Evolutionary conservation across 768 basidiomycete species (phyloP), one percentile per base, ranked within the genome.

Genomic region (Pisolithus albus): DNA sequence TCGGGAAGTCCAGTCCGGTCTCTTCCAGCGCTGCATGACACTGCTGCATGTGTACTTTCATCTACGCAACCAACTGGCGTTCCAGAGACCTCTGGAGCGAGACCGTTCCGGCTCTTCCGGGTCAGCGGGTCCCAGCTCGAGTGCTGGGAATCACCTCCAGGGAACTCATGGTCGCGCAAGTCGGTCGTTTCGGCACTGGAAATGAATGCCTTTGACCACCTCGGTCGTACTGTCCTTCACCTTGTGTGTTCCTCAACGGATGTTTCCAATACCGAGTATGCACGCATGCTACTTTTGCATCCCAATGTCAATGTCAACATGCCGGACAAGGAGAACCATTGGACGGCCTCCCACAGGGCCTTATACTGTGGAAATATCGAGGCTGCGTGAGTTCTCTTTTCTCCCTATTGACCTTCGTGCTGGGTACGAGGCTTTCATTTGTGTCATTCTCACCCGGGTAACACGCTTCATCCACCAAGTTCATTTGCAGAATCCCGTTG

Each of bases 321-420:
- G 7, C 70, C 73, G 39, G 95, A 99, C 67, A 65, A 65, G 49
- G 95, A 98, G 74, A 89, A 81, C 52, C 86, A 85, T 51, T 97
- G 92, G 88, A 95, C 92, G 1, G 80, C 94, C 7, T 71, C 97
- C 19, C 95, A 99, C 61, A 74, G 92, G 45, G 90, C 90, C 2
- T 66, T 94, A 58, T 96, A 92, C 63, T 66, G 74, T 34, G 90
- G 88, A 1, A 91, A 92, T 59, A 53, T 93, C 8, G 74, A 83
- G 45, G 78, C 80, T 42, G 85, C 79, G 82, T 86, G 56, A 53
- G 84, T 74, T 6, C 28, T 7, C n/a, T 40, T 13, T 11, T 46
- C 19, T 30, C 36, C 49, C 9, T 26, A 5, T 16, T 13, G n/a
- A 8, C 21, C 41, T 19, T 40, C 19, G 40, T 18, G 7, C 19